Evolutionary conservation across 2,329 filamentous ascomycete species (phyloP).

Genomic region (Pseudogymnoascus sp.): DNA sequence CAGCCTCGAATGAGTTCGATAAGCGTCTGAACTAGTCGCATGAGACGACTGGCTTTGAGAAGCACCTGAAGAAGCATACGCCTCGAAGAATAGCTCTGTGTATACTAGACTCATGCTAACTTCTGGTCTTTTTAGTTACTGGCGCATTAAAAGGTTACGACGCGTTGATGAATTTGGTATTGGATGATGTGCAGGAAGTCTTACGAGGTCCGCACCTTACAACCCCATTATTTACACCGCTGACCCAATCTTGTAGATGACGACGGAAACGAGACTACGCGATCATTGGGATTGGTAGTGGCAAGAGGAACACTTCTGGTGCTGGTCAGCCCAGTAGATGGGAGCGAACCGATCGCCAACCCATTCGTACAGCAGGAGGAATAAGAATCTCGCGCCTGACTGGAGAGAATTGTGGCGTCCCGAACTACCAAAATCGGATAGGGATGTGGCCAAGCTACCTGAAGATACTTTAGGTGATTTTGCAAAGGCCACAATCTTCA

Average conservation of each 20-base stretch:
- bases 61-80: not conserved
- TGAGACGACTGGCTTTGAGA: not conserved
- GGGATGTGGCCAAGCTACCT: not conserved
- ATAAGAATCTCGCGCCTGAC: conserved; percentile 29
- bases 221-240: conserved; percentile 6
- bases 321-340: conserved; percentile 84
- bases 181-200: conserved; percentile 87
- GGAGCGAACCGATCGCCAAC: conserved; percentile 92
- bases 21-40: not conserved
- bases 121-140: conserved; percentile 51
- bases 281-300: conserved; percentile 67
- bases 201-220: conserved; percentile 60
- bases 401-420: not conserved
- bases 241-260: conserved; percentile 56
- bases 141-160: conserved; percentile 93
- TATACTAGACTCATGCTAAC: conserved; percentile 1
- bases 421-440: not conserved
- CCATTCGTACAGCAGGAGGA: conserved; percentile 76
- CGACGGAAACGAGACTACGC: conserved; percentile 72
- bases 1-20: not conserved
- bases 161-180: conserved; percentile 93
- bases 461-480: not conserved
- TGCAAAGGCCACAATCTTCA: not conserved
- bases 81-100: not conserved
- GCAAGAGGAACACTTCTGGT: conserved; percentile 89